Evolutionary conservation across 495 filamentous ascomycete species (phyloP).

Genomic region (Penicillium turbatum): DNA sequence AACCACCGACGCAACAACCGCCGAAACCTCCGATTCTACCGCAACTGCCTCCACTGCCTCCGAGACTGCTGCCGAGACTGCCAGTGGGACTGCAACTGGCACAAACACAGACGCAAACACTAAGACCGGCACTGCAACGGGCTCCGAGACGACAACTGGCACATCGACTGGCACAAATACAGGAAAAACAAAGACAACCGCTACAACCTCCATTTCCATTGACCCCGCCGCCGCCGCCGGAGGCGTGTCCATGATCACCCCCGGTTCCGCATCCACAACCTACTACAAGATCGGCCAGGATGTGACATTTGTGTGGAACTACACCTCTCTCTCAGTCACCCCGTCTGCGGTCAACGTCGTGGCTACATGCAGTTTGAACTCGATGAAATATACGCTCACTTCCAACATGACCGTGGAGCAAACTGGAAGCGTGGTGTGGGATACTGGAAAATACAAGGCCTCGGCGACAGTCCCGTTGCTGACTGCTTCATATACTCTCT

Average conservation of each 20-base stretch:
- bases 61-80: slow-evolving; percentile 16
- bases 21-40: slow-evolving; percentile 19
- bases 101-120: slow-evolving; percentile 5
- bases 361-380: slow-evolving; percentile 68
- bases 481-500: slow-evolving; percentile 76
- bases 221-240: slow-evolving; percentile 63
- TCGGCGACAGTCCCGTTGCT: slow-evolving; percentile 59
- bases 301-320: slow-evolving; percentile 91
- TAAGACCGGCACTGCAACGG: slow-evolving; percentile 20
- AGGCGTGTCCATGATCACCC: slow-evolving; percentile 77
- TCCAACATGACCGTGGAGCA: slow-evolving; percentile 55
- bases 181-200: slow-evolving; percentile 16
- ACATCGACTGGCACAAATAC: slow-evolving; percentile 32
- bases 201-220: slow-evolving; percentile 45
- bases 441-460: slow-evolving; percentile 66
- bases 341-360: slow-evolving; percentile 78
- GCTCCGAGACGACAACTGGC: slow-evolving; percentile 24
- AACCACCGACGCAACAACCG: slow-evolving; percentile 16
- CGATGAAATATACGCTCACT: slow-evolving; percentile 61
- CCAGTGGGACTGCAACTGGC: slow-evolving; percentile 9
- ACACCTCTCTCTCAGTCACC: slow-evolving; percentile 75
- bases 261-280: slow-evolving; percentile 54
- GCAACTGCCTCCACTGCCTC: slow-evolving; percentile 20
- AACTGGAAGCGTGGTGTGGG: slow-evolving; percentile 67
- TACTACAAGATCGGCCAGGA: slow-evolving; percentile 87